Evolutionary conservation across 2,329 filamentous ascomycete genomes (phyloP), one percentile per base, ranked within the genome.

Genomic region (Xylariomycetidae sp.): DNA sequence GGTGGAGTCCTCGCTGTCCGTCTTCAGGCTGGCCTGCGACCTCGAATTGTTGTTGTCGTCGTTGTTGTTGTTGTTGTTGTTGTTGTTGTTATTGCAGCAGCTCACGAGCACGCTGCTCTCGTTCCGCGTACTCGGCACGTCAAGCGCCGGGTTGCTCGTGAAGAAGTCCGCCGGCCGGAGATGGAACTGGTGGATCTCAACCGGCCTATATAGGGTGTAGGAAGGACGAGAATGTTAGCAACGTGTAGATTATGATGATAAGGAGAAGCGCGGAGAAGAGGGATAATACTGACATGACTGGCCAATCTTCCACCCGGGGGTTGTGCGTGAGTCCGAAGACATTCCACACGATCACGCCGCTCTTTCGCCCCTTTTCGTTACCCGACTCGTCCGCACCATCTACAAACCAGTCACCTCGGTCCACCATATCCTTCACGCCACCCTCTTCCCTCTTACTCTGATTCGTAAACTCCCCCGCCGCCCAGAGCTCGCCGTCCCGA

Each of bases 291-390:
- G 46, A 70, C 67, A 70, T 71, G 8, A 70, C 67, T 4, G 67
- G 67, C 67, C 67, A 70, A 39, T 71, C 66, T 43, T 71, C 66
- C 5, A 69, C 61, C 5, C 66, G 51, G 1, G 66, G 66, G 32
- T 70, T 69, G 34, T 72, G 66, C 8, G 67, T 71, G 29, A 71
- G 47, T 4, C 67, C 66, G 41, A 68, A 70, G 3, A 67, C 64
- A n/a, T 56, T 61, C 69, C 69, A 72, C 0, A 73, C 67, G 6
- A 72, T 61, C n/a, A 78, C 59, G 26, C 67, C 64, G 32, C 74
- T 64, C 29, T 62, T 60, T 30, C 66, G 54, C 12, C 63, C 63
- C 12, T 57, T 50, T 4, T 42, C 40, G n/a, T 27, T 37, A n/a
- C 23, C 25, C 14, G 32, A 38, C 11, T 28, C 34, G 11, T 33